Evolutionary conservation across 257 asterid species (phyloP), one percentile per base, ranked within the genome.

Genomic region (Solanum clarkiae): DNA sequence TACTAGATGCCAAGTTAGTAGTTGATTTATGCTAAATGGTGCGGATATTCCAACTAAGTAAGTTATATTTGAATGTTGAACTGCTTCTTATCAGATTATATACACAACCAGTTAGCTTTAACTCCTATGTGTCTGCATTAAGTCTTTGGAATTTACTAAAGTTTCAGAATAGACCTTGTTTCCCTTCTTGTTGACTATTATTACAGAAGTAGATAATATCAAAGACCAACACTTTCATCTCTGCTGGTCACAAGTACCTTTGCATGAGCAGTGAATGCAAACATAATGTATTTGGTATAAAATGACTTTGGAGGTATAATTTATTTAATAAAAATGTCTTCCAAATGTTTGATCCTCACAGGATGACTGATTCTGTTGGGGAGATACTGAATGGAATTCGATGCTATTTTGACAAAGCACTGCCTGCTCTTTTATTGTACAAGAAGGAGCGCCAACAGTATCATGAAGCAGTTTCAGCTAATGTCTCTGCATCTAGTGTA

Each of bases 401-500:
- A 84, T 84, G 92, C 90, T 97, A 97, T 86, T 97, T 97, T 87
- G 97, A 97, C 90, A 95, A 92, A 90, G 95, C 98, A 29, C 87
- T 97, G 85, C 97, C 97, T 16, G 87, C 87, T 75, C 87, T 92
- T 86, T 98, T 97, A 84, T 90, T 97, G 88, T 97, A 95, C 91
- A 91, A 92, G 90, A 93, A 93, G 87, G 99, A 97, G 90, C 94
- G 95, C 79, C 97, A 92, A 69, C 99, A 97, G 90, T 95, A 92
- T 87, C 89, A 90, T 63, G 97, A 95, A 29, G 89, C 92, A 84
- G 82, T 95, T 77, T 77, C 91, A 81, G 97, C 90, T 80, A 86
- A 89, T 84, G 87, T 86, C 85, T 89, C 97, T 77, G 96, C 99
- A 42, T 95, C 98, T 74, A 93, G 93, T 86, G 86, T 97, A 82